phyloP scores from a whole-genome alignment of 2,329 filamentous ascomycete species.

The Aspergillus calidoustus region DNA sequence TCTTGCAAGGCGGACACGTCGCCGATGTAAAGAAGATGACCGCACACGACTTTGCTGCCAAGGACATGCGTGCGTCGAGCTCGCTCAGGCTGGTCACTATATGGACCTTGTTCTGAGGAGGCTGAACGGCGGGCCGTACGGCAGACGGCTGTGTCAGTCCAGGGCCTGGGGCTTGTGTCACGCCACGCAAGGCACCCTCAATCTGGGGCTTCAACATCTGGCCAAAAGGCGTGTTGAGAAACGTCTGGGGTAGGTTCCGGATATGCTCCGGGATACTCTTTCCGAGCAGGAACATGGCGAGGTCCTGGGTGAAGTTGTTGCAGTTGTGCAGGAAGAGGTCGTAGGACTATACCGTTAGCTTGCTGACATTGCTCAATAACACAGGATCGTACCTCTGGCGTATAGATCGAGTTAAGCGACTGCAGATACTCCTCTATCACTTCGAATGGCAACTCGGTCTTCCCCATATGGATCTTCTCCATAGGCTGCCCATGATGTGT shows the following conservation, averaged over 20 bases:
- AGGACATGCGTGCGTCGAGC: conserved; percentile 63
- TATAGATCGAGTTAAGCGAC: conserved; percentile 81
- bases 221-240: conserved; percentile 84
- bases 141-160: conserved; percentile 24
- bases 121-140: conserved; percentile 21
- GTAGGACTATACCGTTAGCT: conserved; percentile 67
- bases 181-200: conserved; percentile 65
- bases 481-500: conserved; percentile 88
- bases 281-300: conserved; percentile 86
- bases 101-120: conserved; percentile 57
- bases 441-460: conserved; percentile 77
- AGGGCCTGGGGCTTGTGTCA: conserved; percentile 61
- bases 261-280: conserved; percentile 89
- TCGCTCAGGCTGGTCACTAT: conserved; percentile 63
- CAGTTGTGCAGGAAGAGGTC: conserved; percentile 91
- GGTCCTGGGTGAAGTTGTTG: conserved; percentile 96
- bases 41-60: conserved; percentile 69
- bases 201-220: conserved; percentile 83
- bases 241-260: conserved; percentile 78
- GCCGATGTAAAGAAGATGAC: conserved; percentile 92
- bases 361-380: background rate
- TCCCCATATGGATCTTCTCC: conserved; percentile 74
- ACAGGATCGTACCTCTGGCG: conserved; percentile 63
- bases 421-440: conserved; percentile 86
- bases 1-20: conserved; percentile 82